phyloP scores from a whole-genome alignment of 306 rosid species.

The Cucumis melo region DNA sequence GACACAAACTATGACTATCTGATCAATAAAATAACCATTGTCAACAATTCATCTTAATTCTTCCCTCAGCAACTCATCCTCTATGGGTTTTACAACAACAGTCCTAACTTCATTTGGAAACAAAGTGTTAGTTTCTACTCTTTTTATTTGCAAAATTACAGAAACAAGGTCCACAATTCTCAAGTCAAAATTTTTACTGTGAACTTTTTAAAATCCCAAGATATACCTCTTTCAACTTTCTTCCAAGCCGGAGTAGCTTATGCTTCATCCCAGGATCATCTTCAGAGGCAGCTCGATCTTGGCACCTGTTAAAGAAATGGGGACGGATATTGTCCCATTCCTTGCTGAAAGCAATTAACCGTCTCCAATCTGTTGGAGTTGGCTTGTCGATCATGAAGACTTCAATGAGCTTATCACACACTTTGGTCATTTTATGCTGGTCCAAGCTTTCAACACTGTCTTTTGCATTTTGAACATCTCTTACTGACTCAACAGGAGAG shows the following conservation, averaged over 20 bases:
- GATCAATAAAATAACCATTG: background rate
- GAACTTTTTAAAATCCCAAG: background rate
- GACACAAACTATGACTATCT: background rate
- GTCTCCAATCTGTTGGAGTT: slow-evolving; percentile 74
- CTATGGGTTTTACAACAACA: background rate
- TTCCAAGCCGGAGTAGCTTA: slow-evolving; percentile 55
- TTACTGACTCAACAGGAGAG: slow-evolving; percentile 1
- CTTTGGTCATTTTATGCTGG: slow-evolving; percentile 30
- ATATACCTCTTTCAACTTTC: slow-evolving; percentile 79
- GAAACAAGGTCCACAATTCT: background rate
- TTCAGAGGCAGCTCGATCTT: slow-evolving; percentile 38
- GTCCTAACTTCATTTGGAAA: background rate
- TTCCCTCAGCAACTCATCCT: background rate
- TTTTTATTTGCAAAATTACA: background rate
- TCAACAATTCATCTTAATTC: background rate
- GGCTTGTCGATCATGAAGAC: slow-evolving; percentile 90
- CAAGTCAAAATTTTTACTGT: background rate
- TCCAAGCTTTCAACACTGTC: slow-evolving; percentile 26
- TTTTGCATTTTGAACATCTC: slow-evolving; percentile 17
- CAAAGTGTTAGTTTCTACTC: background rate
- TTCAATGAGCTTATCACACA: slow-evolving; percentile 80
- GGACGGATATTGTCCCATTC: slow-evolving; percentile 63
- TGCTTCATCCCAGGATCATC: slow-evolving; percentile 57
- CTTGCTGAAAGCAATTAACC: slow-evolving; percentile 71
- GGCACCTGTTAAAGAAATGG: slow-evolving; percentile 52